A percentile compares a stretch with the other conserved stretches of the same genome.
Conservation (phyloP, 129 eudicot genomes). For the carrot (Daucus carota) region DNA sequence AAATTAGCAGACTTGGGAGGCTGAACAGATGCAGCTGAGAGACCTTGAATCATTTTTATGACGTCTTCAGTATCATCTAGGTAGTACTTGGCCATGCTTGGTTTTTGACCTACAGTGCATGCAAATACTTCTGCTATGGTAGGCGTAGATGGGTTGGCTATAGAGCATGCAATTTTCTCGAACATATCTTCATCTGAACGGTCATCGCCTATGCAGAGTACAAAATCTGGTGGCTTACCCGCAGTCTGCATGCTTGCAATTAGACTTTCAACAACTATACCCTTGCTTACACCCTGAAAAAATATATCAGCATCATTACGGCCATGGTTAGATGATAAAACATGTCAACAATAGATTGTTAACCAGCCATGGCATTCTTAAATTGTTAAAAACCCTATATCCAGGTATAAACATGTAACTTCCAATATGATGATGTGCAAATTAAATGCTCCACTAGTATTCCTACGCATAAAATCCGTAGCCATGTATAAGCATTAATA, state of each 20-base stretch:
- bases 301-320: not conserved
- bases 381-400: not conserved
- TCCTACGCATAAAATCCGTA: not conserved
- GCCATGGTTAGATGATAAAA: not conserved
- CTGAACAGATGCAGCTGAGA: conserved; percentile 41
- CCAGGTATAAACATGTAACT: not conserved
- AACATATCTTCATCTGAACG: conserved; percentile 97
- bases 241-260: conserved; percentile 49
- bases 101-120: conserved; percentile 94
- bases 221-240: conserved; percentile 65
- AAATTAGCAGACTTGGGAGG: conserved; percentile 29
- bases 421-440: not conserved
- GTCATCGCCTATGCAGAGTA: conserved; percentile 90
- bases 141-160: conserved; percentile 22
- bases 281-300: conserved; percentile 92
- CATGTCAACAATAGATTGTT: not conserved
- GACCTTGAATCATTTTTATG: conserved; percentile 71
- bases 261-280: conserved; percentile 62
- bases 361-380: not conserved
- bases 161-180: conserved; percentile 54
- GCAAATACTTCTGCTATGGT: conserved; percentile 67
- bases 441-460: not conserved
- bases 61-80: conserved; percentile 81
- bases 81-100: conserved; percentile 94
- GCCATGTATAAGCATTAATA: not conserved